Base-by-base conservation (phyloP, 495 filamentous ascomycete genomes). In the Hypoxylon fuscum region DNA sequence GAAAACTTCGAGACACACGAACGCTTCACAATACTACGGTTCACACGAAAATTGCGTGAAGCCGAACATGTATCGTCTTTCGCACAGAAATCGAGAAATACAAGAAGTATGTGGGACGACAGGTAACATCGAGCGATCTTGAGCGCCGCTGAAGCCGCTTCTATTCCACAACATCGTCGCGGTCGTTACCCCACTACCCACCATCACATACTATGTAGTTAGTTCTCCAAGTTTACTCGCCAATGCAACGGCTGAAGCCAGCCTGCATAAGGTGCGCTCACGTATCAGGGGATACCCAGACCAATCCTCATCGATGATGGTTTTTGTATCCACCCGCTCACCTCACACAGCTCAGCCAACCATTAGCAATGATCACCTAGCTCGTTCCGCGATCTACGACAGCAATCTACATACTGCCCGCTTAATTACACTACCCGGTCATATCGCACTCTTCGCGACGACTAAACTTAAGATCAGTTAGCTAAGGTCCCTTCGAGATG, bases 81-180 rank as follows among this genome's bases (percentile, higher is more conserved):
- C 21, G 29, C 40, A 22, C 20, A 15, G 20, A 37, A n/a, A 41
- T 52, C 17, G 41, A 59, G 20, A 53, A 42, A 10, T 46, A 57
- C 35, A 59, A 37, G 21, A n/a, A 42, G 29, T 15, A 40, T 12
- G 37, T 66, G 53, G 57, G 37, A 66, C 51, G 53, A 66, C 52
- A 6, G 32, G 35, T 43, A 29, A 48, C 62, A 58, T 66, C 41
- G 48, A 62, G 57, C 48, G 63, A 66, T 58, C 47, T 62, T 55
- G 42, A 55, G 41, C 40, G 41, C 25, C 40, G 44, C 47, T 55
- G 48, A 55, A 54, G 58, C 63, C 43, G 42, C 37, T 43, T 15
- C 47, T 42, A 57, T 61, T 60, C 47, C 63, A 62, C 63, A 31
- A 44, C 53, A 44, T 62, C 56, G 41, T 66, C 53, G 58, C 57